Percentiles rank a stretch among this genome's conserved stretches.
These are phyloP conservation scores for Hypericum androsaemum DNA, from an alignment of 345 rosid genomes.

Conservation along the genomic window DNA sequence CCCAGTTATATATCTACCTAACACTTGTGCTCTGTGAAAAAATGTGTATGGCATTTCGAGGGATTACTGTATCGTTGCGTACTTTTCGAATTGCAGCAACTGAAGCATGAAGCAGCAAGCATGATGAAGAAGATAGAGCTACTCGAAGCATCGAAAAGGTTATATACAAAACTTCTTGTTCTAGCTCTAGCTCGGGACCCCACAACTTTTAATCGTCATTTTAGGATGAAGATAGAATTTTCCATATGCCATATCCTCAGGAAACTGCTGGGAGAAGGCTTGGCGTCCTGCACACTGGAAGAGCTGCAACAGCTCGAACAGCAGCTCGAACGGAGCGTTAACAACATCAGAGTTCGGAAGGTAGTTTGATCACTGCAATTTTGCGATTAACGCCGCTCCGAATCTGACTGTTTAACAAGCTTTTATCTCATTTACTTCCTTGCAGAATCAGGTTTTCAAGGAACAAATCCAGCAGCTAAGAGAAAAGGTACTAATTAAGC, in stretches of 20 bases:
- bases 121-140: conserved; percentile 73
- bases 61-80: background rate
- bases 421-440: background rate
- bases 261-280: conserved; percentile 49
- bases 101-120: conserved; percentile 60
- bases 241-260: conserved; percentile 12
- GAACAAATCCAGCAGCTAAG: conserved; percentile 4
- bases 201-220: no score
- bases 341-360: conserved; percentile 48
- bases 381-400: background rate
- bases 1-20: background rate
- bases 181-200: no score
- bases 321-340: conserved; percentile 49
- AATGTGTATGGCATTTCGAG: background rate
- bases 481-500: conserved; percentile 2
- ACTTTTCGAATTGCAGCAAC: conserved; percentile 39
- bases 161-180: no score
- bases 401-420: background rate
- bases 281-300: conserved; percentile 41
- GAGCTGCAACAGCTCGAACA: conserved; percentile 54
- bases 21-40: background rate
- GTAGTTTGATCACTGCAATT: conserved; percentile 12
- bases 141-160: conserved; percentile 74
- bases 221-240: no score
- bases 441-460: conserved; percentile 8